phyloP scores from a whole-genome alignment of 2,329 filamentous ascomycete species.

The Paecilomyces dactylethromorphus region DNA sequence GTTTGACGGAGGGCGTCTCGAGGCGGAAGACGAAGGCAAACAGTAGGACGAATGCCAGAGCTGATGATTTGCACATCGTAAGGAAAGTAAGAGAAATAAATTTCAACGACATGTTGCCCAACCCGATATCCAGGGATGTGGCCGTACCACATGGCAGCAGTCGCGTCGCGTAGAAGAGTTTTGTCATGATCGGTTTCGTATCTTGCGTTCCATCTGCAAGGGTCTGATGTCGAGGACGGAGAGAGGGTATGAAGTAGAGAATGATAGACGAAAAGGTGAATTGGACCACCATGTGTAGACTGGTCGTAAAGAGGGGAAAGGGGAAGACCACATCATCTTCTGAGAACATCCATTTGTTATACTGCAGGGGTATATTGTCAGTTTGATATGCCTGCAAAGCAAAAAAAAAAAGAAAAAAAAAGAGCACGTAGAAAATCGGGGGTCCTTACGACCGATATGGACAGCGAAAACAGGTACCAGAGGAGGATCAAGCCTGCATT shows the following conservation, averaged over 20 bases:
- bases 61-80: constrained; percentile 99
- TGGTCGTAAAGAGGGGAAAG: constrained; percentile 91
- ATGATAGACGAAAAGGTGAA: constrained; percentile 72
- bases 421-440: no score
- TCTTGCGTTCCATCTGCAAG: constrained; percentile 41
- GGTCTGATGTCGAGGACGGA: constrained; percentile 58
- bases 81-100: constrained; percentile 97
- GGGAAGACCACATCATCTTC: constrained; percentile 78
- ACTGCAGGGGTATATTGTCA: constrained; percentile 46
- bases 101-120: constrained; percentile 92
- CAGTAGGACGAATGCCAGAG: constrained; percentile 86
- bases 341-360: constrained; percentile 99
- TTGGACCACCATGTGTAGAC: constrained; percentile 92
- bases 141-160: constrained; percentile 88
- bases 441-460: neutral
- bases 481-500: constrained; percentile 77
- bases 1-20: constrained; percentile 76
- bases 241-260: constrained; percentile 72
- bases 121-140: constrained; percentile 88
- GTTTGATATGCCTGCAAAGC: neutral
- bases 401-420: no score
- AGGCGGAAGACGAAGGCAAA: constrained; percentile 94
- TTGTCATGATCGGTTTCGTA: constrained; percentile 68
- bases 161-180: constrained; percentile 83
- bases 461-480: constrained; percentile 86